Evolutionary conservation across 306 rosid species (phyloP).

Genomic region (Ormosia emarginata): DNA sequence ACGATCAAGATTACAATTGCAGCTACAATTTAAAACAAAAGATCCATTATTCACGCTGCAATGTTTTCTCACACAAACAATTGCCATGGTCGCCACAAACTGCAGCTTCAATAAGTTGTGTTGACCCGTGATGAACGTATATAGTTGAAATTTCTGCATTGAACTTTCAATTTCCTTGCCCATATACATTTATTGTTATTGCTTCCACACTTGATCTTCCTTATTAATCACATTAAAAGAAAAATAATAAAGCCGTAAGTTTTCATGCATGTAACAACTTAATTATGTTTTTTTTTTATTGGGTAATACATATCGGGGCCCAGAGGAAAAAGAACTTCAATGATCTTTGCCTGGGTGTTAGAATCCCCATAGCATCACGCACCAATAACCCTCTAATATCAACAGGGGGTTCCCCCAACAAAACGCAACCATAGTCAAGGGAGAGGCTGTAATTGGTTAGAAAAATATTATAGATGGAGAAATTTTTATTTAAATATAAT

Average conservation of each 20-base stretch:
- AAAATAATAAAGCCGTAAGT: background rate
- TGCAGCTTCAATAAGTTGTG: background rate
- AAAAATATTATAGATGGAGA: too few species aligned
- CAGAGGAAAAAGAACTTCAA: too few species aligned
- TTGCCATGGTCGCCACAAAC: background rate
- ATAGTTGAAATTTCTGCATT: background rate
- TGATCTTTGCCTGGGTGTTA: too few species aligned
- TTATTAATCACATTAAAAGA: background rate
- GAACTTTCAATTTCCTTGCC: background rate
- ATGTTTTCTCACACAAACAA: background rate
- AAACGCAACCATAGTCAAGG: too few species aligned
- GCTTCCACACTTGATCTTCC: background rate
- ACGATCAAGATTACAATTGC: too few species aligned
- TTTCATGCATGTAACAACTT: background rate
- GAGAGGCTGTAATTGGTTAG: too few species aligned
- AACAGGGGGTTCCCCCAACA: too few species aligned
- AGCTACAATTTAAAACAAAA: too few species aligned
- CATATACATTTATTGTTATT: background rate
- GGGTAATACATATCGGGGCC: too few species aligned
- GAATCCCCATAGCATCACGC: too few species aligned
- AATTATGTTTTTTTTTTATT: background rate
- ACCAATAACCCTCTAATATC: too few species aligned
- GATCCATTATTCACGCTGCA: background rate
- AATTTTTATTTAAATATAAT: too few species aligned
- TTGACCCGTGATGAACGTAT: background rate